Base-by-base conservation (phyloP, 2,329 filamentous ascomycete species). In the Tolypocladium nubicola region DNA sequence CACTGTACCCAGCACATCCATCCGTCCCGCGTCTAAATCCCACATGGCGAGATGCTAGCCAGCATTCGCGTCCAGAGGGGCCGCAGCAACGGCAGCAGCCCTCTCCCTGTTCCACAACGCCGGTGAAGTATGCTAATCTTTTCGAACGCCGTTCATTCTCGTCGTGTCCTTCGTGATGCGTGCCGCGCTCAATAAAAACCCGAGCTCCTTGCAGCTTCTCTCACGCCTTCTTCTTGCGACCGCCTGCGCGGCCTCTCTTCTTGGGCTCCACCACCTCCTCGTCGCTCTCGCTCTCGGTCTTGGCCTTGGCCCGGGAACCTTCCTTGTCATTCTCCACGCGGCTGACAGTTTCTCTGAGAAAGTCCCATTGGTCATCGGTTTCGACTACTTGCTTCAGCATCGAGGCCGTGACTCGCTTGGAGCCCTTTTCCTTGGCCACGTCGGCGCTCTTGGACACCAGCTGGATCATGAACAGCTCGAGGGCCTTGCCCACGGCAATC, bases 401-500 rank as follows among this genome's bases (percentile, higher is more conserved):
- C 57, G 86, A 80, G 1, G 92, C 90, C 19, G 90, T 91, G 63
- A 99, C 89, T 62, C 92, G 85, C 75, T 96, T 97, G 0, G 90
- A 92, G 61, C 87, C 89, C 70, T 89, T 90, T 60, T 87, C 82
- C 64, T 83, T 85, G 54, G 94, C 93, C 64, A 96, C 86, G 55
- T 88, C 84, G 53, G 94, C 91, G 58, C 92, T 91, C 70, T 92
- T 93, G 35, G 86, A 86, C 60, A 97, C 93, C 57, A 99, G 81
- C 47, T 90, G 87, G 61, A 97, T 90, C 94, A 99, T 99, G 71
- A 99, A 99, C 10, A 99, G 80, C 75, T 99, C 94, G 8, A 99
- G 80, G 19, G 94, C 94, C 77, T 97, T 97, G 64, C 90, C 90
- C 50, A 97, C 93, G 33, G 93, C 94, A 57, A 96, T 95, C 19